Percentiles rank a stretch among this genome's conserved stretches.
phyloP scores from a whole-genome alignment of 345 rosid species.

The Eucalyptus cloeziana region DNA sequence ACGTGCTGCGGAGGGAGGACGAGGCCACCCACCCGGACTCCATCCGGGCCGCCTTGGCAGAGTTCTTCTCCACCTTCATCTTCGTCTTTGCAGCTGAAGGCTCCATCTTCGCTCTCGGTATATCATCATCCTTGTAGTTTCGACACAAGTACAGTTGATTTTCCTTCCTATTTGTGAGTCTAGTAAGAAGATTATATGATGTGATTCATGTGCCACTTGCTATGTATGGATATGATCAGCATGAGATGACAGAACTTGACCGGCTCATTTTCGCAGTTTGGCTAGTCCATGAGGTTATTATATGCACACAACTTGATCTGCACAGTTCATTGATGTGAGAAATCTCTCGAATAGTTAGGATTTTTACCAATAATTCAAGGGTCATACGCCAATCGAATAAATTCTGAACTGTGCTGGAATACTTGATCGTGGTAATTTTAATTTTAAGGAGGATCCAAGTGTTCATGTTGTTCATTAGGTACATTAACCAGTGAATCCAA shows the following conservation, averaged over 20 bases:
- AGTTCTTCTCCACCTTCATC: conserved; percentile 62
- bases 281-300: not conserved
- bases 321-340: not conserved
- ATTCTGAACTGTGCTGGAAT: not conserved
- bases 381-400: not conserved
- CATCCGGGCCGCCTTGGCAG: conserved; percentile 53
- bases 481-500: not conserved
- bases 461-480: not conserved
- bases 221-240: not conserved
- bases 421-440: not conserved
- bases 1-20: conserved; percentile 26
- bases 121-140: not conserved
- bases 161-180: not conserved
- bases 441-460: not conserved
- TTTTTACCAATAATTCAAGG: not conserved
- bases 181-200: not conserved
- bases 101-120: conserved; percentile 66
- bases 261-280: not conserved
- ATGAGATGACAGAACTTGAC: not conserved
- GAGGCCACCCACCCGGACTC: conserved; percentile 44
- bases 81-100: conserved; percentile 84
- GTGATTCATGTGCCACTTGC: not conserved
- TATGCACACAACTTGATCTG: not conserved
- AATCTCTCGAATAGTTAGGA: not conserved
- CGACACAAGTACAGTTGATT: not conserved